Evolutionary conservation across 1,284 basidiomycete genomes (phyloP), one percentile per base, ranked within the genome.

Genomic region (Sutorius eximius): DNA sequence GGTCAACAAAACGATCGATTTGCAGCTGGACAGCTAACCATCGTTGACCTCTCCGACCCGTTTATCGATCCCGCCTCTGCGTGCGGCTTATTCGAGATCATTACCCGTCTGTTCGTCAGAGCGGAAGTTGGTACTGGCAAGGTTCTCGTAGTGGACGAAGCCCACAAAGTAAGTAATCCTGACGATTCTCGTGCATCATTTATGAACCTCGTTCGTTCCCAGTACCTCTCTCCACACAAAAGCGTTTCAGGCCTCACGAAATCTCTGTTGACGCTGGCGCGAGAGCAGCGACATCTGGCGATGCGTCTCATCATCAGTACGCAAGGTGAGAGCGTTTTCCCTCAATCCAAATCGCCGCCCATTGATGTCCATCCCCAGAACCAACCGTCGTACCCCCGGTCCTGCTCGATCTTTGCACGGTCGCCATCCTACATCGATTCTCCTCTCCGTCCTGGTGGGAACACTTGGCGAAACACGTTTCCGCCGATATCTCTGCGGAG

Each of bases 301-400:
- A 88, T 87, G 81, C 75, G 87, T 5, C 75, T 90, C 13, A 78
- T 90, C 33, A 84, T 90, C 53, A 86, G 83, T 58, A 90, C 87
- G 0, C 87, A 87, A 77, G 86, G 85, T 79, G 56, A 56, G 29
- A 11, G 63, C 41, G 15, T 45, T 42, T 18, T 30, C 33, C 20
- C 18, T 3, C 12, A 0, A 9, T 16, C n/a, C 27, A 6, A 5
- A 3, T 30, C 8, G 1, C 13, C 16, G 13, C 18, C 37, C 6
- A 56, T 37, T 43, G 49, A 49, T 15, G 41, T 20, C 46, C 38
- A 1, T 44, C 9, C 15, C 29, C n/a, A 89, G 87, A 90, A 57
- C 87, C 87, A 0, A 89, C 87, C 0, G 81, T 87, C 1, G 77
- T 90, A 0, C 87, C 87, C 0, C 76, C 85, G 0, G 81, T 85